phyloP scores from a whole-genome alignment of 257 asterid genomes.

The Parsonsia alboflavescens region DNA sequence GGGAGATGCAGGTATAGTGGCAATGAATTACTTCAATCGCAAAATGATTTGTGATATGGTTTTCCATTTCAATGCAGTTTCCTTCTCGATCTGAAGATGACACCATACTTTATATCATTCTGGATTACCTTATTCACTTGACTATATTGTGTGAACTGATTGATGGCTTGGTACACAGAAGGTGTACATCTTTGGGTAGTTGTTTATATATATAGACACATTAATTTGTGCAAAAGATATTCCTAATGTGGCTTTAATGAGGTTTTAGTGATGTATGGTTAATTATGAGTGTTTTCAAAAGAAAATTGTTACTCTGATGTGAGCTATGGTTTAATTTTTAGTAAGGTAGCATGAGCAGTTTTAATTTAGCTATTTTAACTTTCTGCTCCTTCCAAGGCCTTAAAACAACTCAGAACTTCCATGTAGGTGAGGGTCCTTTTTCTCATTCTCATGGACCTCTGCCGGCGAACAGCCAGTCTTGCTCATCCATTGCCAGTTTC shows the following conservation, averaged over 20 bases:
- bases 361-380: neutral
- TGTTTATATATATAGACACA: neutral
- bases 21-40: neutral
- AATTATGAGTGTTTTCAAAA: neutral
- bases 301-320: neutral
- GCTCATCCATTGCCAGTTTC: conserved; percentile 87
- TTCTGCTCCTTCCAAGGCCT: neutral
- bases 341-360: neutral
- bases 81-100: neutral
- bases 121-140: neutral
- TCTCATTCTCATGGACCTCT: conserved; percentile 94
- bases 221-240: neutral
- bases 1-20: neutral
- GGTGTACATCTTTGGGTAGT: neutral
- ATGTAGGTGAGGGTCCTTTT: conserved; percentile 95
- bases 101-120: neutral
- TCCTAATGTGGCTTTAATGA: neutral
- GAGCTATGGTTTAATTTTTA: neutral
- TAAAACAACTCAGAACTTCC: conserved; percentile 10
- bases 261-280: neutral
- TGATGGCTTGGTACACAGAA: neutral
- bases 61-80: neutral
- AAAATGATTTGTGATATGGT: neutral
- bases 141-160: neutral
- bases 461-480: conserved; percentile 86